Base-by-base conservation (phyloP, 1,284 basidiomycete species). In the Meira nashicola region DNA sequence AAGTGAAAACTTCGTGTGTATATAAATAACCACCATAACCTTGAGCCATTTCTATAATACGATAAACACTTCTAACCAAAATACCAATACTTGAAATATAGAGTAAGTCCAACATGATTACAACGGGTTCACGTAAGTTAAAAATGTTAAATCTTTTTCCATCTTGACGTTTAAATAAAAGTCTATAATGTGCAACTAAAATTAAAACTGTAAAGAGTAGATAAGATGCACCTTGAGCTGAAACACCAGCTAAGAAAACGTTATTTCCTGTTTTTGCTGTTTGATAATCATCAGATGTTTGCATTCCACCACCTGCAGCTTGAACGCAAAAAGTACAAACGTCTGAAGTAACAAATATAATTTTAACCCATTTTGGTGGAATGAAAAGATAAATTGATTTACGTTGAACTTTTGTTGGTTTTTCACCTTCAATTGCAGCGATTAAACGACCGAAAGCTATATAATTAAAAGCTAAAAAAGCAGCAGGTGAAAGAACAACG, bases 391-490 rank as follows among this genome's bases (percentile, higher is more conserved):
- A 55, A 11, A 33, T 7, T n/a, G 28, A 48, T n/a, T 39, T 48
- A 1, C 37, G 12, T 46, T 39, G 9, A 11, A 58, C 21, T n/a
- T 39, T 38, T 17, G 23, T 14, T 8, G 52, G 38, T 39, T 17
- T 41, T 14, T 54, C 7, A 41, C 57, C 61, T 15, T 69, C 62
- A 28, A 57, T 39, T 38, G 69, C 65, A 8, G 67, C 58, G 1
- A 65, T 62, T 55, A 67, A 55, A 1, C 68, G 50, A 37, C 70
- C 70, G 50, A 64, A 71, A n/a, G 65, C 41, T 17, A 71, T 59
- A 51, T 73, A 73, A 54, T 70, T 68, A 67, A 73, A 73, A 8
- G 71, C 71, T 1, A 73, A 59, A 44, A 63, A 71, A 11, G 63
- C 56, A 39, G 62, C 64, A 9, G 70, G 70, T 2, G 67, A 65